Evolutionary conservation across 1,284 basidiomycete species (phyloP).

Genomic region (Cryptococcus amylolentus): DNA sequence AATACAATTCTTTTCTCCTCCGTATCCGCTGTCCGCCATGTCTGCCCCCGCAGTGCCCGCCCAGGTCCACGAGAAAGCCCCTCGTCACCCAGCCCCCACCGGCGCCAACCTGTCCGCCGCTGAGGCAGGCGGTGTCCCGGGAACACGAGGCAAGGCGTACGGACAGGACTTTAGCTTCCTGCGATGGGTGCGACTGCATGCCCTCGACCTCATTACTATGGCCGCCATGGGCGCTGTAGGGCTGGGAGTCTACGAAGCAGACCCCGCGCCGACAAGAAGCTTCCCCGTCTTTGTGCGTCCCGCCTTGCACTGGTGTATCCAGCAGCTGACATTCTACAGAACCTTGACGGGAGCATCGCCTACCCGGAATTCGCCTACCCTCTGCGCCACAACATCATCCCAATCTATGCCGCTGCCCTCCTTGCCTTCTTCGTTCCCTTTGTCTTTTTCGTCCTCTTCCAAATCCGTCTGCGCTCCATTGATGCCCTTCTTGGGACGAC

Average conservation of each 20-base stretch:
- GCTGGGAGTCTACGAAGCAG: constrained; percentile 55
- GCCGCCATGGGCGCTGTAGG: constrained; percentile 50
- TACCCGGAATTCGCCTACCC: constrained; percentile 40
- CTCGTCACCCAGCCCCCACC: neutral
- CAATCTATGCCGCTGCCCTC: constrained; percentile 57
- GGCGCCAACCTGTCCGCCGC: neutral
- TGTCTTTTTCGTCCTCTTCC: constrained; percentile 53
- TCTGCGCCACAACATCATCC: constrained; percentile 56
- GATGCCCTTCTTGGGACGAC: constrained; percentile 56
- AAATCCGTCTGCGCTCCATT: constrained; percentile 53
- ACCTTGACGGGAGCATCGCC: constrained; percentile 36
- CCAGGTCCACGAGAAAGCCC: neutral
- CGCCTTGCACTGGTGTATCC: constrained; percentile 3
- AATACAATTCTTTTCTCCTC: neutral
- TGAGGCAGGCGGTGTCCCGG: neutral
- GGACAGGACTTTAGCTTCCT: constrained; percentile 19
- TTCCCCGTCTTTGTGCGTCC: constrained; percentile 42
- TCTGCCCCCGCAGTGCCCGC: neutral
- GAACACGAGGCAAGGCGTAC: neutral
- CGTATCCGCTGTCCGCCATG: neutral
- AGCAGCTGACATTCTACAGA: constrained; percentile 5
- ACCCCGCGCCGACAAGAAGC: constrained; percentile 39
- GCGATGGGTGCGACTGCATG: constrained; percentile 25
- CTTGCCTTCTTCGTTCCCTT: constrained; percentile 59
- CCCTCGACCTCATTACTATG: constrained; percentile 38